Conservation (phyloP, 2,329 filamentous ascomycete species). For the Aphanocladium album region DNA sequence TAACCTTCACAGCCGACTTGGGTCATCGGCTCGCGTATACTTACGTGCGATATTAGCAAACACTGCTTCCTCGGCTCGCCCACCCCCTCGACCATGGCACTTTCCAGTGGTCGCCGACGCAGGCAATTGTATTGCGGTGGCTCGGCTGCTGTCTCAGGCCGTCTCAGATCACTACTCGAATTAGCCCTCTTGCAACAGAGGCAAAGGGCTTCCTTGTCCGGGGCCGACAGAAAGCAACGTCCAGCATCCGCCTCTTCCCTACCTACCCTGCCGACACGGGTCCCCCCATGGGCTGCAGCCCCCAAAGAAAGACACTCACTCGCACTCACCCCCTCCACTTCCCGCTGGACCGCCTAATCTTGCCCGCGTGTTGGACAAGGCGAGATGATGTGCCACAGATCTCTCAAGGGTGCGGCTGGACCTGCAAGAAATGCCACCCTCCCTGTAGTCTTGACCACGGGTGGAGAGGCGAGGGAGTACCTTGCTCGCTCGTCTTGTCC, state of each 20-base stretch:
- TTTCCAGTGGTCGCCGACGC: background rate
- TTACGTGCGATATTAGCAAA: background rate
- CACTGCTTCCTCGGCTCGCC: background rate
- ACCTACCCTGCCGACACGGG: background rate
- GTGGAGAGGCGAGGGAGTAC: background rate
- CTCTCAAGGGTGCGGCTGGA: slow-evolving; percentile 17
- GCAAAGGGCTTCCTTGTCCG: background rate
- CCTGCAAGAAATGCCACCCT: slow-evolving; percentile 8
- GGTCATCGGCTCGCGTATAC: background rate
- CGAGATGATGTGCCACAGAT: slow-evolving; percentile 39
- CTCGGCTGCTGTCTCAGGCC: slow-evolving; percentile 17
- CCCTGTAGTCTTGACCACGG: background rate
- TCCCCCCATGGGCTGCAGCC: too few relatives aligned
- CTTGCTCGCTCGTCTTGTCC: background rate
- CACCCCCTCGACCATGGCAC: slow-evolving; percentile 5
- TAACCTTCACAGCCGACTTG: background rate
- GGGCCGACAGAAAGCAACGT: background rate
- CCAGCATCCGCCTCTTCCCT: background rate
- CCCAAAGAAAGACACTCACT: background rate
- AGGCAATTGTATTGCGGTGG: slow-evolving; percentile 1
- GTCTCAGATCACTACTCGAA: slow-evolving; percentile 21
- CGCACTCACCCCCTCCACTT: background rate
- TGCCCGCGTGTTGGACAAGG: slow-evolving; percentile 19
- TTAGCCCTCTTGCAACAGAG: slow-evolving; percentile 4
- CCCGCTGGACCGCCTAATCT: slow-evolving; percentile 14